These are phyloP conservation scores for Hortiboletus flavorubellus DNA, from an alignment of 768 basidiomycete genomes.

Conservation along the genomic window DNA sequence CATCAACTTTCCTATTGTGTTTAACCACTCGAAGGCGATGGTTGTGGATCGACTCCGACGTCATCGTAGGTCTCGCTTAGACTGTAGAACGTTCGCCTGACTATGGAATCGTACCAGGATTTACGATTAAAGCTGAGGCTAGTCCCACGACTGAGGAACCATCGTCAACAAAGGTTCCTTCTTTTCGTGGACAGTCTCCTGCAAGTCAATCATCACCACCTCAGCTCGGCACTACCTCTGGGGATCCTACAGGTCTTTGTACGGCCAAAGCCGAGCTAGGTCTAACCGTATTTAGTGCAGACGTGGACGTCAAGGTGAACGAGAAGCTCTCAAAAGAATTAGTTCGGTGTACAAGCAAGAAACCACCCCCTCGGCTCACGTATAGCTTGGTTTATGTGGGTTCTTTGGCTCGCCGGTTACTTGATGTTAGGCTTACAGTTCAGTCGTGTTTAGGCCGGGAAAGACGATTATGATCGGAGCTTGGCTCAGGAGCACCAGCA, in stretches of 20 bases:
- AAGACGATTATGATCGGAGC: conserved; percentile 5
- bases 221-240: too few relatives aligned
- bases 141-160: too few relatives aligned
- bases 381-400: conserved; percentile 6
- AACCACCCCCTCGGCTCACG: not conserved
- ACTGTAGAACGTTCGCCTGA: not conserved
- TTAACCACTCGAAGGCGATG: conserved; percentile 63
- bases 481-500: not conserved
- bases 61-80: conserved; percentile 14
- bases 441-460: not conserved
- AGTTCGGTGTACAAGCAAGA: not conserved
- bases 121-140: conserved; percentile 76
- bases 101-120: conserved; percentile 37
- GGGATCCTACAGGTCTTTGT: not conserved
- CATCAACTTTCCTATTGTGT: conserved; percentile 47
- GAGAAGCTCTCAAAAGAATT: not conserved
- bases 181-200: too few relatives aligned
- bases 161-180: too few relatives aligned
- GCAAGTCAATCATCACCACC: not conserved
- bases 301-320: not conserved
- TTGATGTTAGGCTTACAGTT: not conserved
- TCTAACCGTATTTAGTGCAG: conserved; percentile 30
- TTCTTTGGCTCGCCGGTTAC: not conserved
- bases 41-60: conserved; percentile 52
- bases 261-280: conserved; percentile 1